Evolutionary conservation across 2,329 filamentous ascomycete species (phyloP).

Genomic region (Ophiostoma sp.): DNA sequence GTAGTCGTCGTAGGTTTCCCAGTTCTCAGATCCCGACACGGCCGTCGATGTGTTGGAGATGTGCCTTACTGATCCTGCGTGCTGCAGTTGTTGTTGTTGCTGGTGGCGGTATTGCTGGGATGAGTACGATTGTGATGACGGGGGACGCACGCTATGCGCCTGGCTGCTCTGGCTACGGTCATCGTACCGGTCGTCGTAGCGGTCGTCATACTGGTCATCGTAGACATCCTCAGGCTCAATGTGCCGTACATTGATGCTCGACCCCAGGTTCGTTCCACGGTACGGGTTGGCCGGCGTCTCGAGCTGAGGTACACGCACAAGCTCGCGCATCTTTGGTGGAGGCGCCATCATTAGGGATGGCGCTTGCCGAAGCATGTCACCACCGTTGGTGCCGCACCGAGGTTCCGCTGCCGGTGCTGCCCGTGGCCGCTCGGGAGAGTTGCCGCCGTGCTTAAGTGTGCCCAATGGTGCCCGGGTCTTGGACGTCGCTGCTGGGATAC

Average conservation of each 20-base stretch:
- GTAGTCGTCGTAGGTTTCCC: constrained; percentile 92
- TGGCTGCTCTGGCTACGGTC: constrained; percentile 23
- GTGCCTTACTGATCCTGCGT: constrained; percentile 55
- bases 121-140: constrained; percentile 27
- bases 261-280: constrained; percentile 49
- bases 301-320: constrained; percentile 56
- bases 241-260: constrained; percentile 57
- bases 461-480: constrained; percentile 62
- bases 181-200: constrained; percentile 22
- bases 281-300: constrained; percentile 53
- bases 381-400: constrained; percentile 33
- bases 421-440: constrained; percentile 74
- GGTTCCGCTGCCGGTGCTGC: constrained; percentile 41
- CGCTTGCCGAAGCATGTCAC: constrained; percentile 53
- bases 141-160: constrained; percentile 23
- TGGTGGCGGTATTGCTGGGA: constrained; percentile 24
- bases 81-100: constrained; percentile 24
- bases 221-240: constrained; percentile 82
- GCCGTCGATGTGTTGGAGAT: constrained; percentile 75
- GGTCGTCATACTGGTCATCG: constrained; percentile 49
- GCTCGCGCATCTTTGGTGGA: constrained; percentile 89
- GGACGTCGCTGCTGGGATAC: constrained; percentile 53
- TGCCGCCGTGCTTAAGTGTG: constrained; percentile 68
- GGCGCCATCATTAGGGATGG: constrained; percentile 64
- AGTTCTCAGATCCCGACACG: constrained; percentile 87